Evolutionary conservation across 371 early-diverging fungal genomes (phyloP).

Genomic region (Mortierella sp.): DNA sequence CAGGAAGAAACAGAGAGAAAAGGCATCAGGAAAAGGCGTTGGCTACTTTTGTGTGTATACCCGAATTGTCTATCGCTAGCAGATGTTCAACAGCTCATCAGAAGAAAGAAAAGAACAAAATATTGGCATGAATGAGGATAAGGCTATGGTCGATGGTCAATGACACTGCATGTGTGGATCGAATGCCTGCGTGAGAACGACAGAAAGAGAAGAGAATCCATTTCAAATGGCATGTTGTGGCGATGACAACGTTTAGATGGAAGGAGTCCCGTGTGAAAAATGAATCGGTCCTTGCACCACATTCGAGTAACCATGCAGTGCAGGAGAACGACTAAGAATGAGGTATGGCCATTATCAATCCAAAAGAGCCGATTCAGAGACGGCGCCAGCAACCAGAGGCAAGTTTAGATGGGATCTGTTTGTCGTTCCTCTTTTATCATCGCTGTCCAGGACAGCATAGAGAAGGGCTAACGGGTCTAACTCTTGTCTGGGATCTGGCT

Average conservation of each 20-base stretch:
- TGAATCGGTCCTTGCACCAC: not conserved
- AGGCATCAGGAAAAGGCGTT: not conserved
- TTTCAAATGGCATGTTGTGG: not conserved
- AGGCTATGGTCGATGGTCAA: not conserved
- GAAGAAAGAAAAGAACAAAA: not conserved
- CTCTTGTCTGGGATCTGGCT: not conserved
- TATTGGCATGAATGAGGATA: not conserved
- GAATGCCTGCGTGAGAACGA: not conserved
- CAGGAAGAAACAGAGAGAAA: not conserved
- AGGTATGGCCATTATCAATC: not conserved
- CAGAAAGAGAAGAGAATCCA: not conserved
- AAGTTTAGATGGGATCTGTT: not conserved
- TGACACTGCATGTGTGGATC: not conserved
- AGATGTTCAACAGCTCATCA: not conserved
- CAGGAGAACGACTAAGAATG: not conserved
- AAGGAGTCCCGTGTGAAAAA: not conserved
- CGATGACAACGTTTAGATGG: not conserved
- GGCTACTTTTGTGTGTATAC: not conserved
- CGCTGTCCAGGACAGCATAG: not conserved
- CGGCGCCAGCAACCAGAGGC: not conserved
- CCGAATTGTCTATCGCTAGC: not conserved
- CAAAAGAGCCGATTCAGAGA: not conserved
- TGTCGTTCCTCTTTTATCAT: not conserved
- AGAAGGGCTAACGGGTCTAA: not conserved
- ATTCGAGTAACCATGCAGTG: not conserved